These are phyloP conservation scores for Lentinula novae-zelandiae DNA, from an alignment of 1,284 basidiomycete genomes.

Conservation along the genomic window DNA sequence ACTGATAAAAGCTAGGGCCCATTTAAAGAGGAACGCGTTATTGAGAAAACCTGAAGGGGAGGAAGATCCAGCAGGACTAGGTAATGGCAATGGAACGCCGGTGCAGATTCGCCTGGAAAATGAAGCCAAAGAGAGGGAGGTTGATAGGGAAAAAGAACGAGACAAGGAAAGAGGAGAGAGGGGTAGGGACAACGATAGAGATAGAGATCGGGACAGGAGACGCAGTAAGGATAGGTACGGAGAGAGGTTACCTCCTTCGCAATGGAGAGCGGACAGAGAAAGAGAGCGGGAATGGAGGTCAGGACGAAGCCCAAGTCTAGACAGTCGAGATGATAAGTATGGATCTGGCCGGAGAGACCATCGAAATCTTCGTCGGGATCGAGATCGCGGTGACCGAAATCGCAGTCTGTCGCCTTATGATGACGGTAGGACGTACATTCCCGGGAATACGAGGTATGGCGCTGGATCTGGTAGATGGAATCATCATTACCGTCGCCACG, in stretches of 20 bases:
- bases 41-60: not conserved
- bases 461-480: not conserved
- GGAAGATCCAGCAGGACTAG: not conserved
- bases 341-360: conserved; percentile 6
- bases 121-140: not conserved
- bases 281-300: not conserved
- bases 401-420: not conserved
- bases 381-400: not conserved
- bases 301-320: not conserved
- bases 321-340: conserved; percentile 13
- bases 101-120: conserved; percentile 9
- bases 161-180: conserved; percentile 17
- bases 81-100: conserved; percentile 5
- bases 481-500: not conserved
- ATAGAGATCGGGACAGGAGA: conserved; percentile 5
- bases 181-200: conserved; percentile 7
- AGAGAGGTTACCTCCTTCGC: not conserved
- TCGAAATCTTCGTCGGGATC: not conserved
- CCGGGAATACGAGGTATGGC: not conserved
- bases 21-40: not conserved
- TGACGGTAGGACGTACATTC: conserved; percentile 1
- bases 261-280: not conserved
- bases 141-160: conserved; percentile 13
- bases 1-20: conserved; percentile 15
- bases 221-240: not conserved